Percentiles rank a stretch among this genome's conserved stretches.
Conservation (phyloP, 2,329 filamentous ascomycete genomes). For the Hymenoscyphus infarciens region DNA sequence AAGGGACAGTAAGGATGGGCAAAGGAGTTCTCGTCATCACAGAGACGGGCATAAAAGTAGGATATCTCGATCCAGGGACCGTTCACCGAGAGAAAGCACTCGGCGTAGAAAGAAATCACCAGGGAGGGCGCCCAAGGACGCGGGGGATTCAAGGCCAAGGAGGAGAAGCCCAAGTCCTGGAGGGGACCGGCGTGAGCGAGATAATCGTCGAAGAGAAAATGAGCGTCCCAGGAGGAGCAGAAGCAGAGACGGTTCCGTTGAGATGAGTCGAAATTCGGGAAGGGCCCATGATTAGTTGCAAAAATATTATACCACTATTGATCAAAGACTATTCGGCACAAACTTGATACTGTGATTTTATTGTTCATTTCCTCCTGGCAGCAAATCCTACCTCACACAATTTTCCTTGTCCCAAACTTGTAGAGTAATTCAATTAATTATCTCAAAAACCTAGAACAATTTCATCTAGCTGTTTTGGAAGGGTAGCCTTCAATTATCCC, state of each 20-base stretch:
- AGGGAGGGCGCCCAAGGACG: neutral
- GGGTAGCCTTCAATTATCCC: too few relatives aligned
- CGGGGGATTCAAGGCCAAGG: constrained; percentile 9
- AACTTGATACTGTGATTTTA: neutral
- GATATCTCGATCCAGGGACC: constrained; percentile 21
- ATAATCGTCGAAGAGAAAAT: constrained; percentile 12
- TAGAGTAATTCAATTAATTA: too few relatives aligned
- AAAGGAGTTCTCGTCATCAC: constrained; percentile 18
- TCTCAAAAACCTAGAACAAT: too few relatives aligned
- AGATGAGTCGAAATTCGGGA: neutral
- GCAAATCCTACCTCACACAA: too few relatives aligned
- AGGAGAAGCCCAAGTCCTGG: constrained; percentile 9
- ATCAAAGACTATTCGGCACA: neutral
- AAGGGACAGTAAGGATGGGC: constrained; percentile 5
- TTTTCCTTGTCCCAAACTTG: too few relatives aligned
- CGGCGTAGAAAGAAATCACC: neutral
- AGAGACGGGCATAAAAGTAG: constrained; percentile 20
- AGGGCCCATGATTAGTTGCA: neutral
- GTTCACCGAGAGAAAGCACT: constrained; percentile 4
- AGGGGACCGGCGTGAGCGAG: constrained; percentile 9
- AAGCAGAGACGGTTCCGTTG: constrained; percentile 10
- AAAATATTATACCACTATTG: neutral
- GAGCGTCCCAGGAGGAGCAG: constrained; percentile 15
- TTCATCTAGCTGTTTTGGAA: too few relatives aligned
- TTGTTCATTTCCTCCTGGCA: neutral